phyloP scores from a whole-genome alignment of 177 flowering plant species.

The Vitis hybrid region DNA sequence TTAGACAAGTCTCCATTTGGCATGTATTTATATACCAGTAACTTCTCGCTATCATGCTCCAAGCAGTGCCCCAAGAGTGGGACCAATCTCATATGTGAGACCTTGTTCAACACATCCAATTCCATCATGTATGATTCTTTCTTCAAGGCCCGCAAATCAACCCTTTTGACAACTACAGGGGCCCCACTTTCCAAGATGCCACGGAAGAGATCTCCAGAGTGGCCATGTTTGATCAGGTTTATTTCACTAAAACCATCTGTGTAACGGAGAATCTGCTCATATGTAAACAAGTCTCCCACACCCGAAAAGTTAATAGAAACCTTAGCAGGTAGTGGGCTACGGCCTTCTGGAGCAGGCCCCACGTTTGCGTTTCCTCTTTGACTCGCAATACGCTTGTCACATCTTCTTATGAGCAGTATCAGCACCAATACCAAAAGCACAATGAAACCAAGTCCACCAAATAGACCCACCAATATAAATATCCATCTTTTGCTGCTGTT shows the following conservation, averaged over 20 bases:
- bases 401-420: slow-evolving; percentile 30
- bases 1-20: slow-evolving; percentile 80
- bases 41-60: slow-evolving; percentile 69
- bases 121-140: slow-evolving; percentile 60
- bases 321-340: slow-evolving; percentile 32
- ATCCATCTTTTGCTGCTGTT: slow-evolving; percentile 33
- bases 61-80: slow-evolving; percentile 84
- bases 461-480: slow-evolving; percentile 53
- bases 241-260: slow-evolving; percentile 58
- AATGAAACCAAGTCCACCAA: slow-evolving; percentile 66
- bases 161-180: slow-evolving; percentile 62
- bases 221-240: slow-evolving; percentile 83
- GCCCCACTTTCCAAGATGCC: slow-evolving; percentile 62
- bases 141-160: slow-evolving; percentile 38
- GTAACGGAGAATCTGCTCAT: slow-evolving; percentile 60
- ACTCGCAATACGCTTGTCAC: slow-evolving; percentile 30
- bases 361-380: slow-evolving; percentile 48
- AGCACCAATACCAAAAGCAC: slow-evolving; percentile 38
- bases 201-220: slow-evolving; percentile 75
- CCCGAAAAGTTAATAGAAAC: slow-evolving; percentile 40
- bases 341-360: slow-evolving; percentile 48
- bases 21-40: slow-evolving; percentile 81
- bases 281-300: slow-evolving; percentile 62
- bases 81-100: slow-evolving; percentile 65
- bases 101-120: slow-evolving; percentile 64